A percentile compares a stretch with the other conserved stretches of the same genome.
Evolutionary conservation across 345 rosid species (phyloP).

Genomic region (Salix viminalis): DNA sequence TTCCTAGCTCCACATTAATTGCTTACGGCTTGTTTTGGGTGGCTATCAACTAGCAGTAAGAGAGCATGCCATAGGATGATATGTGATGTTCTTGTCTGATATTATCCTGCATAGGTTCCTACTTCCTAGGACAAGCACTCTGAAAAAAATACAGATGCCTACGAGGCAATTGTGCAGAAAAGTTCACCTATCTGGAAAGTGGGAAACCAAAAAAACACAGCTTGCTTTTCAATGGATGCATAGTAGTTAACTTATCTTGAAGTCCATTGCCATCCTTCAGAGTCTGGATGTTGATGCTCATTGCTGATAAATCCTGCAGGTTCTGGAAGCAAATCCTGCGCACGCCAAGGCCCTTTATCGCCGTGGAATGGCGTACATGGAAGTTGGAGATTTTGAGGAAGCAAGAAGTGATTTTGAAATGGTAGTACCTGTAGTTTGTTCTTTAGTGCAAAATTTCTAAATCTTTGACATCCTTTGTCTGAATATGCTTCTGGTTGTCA

Average conservation of each 20-base stretch:
- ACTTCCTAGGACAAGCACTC: neutral
- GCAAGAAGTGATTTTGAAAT: constrained; percentile 51
- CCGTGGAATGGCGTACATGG: constrained; percentile 93
- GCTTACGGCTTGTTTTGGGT: neutral
- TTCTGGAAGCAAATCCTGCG: constrained; percentile 77
- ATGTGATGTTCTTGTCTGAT: neutral
- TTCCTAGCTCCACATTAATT: neutral
- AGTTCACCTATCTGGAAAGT: neutral
- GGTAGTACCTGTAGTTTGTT: neutral
- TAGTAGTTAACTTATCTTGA: neutral
- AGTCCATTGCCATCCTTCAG: neutral
- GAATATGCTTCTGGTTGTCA: constrained; percentile 19
- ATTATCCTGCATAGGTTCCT: neutral
- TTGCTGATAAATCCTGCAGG: constrained; percentile 38
- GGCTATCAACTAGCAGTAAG: neutral
- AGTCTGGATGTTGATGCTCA: constrained; percentile 1
- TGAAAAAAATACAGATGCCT: neutral
- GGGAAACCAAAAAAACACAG: neutral
- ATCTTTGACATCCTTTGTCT: constrained; percentile 5
- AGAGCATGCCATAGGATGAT: neutral
- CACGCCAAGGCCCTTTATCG: constrained; percentile 83
- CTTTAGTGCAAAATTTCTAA: neutral
- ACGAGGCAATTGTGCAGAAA: neutral
- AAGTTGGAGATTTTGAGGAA: constrained; percentile 77
- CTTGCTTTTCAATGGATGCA: neutral